Percentiles rank a stretch among this genome's conserved stretches.
These are phyloP conservation scores for Mycothermus thermophilus DNA, from an alignment of 495 filamentous ascomycete genomes.

Conservation along the genomic window DNA sequence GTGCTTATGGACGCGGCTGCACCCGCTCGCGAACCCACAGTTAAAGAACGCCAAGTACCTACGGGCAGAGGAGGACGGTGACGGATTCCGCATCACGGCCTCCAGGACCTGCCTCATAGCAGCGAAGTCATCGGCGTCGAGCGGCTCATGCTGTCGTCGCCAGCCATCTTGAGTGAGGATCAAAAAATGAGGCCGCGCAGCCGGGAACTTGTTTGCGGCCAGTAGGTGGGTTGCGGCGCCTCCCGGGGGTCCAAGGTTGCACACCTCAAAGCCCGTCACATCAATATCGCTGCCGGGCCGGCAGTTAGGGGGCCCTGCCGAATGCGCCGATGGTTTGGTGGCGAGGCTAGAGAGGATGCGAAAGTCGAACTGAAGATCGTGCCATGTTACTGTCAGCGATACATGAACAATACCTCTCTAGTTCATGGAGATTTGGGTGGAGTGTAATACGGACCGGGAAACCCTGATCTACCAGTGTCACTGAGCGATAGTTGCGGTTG, in stretches of 20 bases:
- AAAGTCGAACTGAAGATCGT: constrained; percentile 15
- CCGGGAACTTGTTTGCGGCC: constrained; percentile 27
- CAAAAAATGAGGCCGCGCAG: constrained; percentile 27
- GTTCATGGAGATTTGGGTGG: too few species aligned
- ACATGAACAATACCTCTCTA: too few species aligned
- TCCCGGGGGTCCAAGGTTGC: too few species aligned
- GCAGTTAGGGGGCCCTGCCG: constrained; percentile 1
- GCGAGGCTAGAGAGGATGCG: constrained; percentile 6
- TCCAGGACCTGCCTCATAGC: constrained; percentile 3
- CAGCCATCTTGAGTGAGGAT: constrained; percentile 27
- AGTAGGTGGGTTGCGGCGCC: constrained; percentile 23
- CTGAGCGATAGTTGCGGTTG: not conserved
- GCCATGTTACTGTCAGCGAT: too few species aligned
- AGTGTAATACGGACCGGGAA: not conserved
- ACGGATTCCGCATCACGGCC: not conserved
- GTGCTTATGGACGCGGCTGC: constrained; percentile 33
- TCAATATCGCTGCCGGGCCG: constrained; percentile 18
- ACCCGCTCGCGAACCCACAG: constrained; percentile 23
- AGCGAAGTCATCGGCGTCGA: constrained; percentile 7
- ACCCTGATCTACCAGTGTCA: not conserved
- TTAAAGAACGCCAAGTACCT: constrained; percentile 23
- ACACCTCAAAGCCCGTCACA: constrained; percentile 10
- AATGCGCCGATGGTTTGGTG: constrained; percentile 7
- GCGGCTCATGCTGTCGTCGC: constrained; percentile 19
- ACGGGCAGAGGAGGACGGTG: too few species aligned